Evolutionary conservation across 441 rosid species (phyloP), one percentile per base, ranked within the genome.

Genomic region (Populus hybrid): DNA sequence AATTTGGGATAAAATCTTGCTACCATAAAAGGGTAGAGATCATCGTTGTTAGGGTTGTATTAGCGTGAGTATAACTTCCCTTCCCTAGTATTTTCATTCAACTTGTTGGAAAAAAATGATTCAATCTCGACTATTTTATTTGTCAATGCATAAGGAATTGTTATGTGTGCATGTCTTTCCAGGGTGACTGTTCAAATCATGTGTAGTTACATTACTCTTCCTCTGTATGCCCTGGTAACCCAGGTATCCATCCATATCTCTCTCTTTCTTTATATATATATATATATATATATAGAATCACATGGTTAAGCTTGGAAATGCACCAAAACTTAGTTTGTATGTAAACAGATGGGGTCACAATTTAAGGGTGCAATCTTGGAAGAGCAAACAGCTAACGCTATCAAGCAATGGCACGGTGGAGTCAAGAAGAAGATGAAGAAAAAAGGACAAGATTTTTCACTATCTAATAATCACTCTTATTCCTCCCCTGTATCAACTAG

Each of bases 161-260:
- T 38, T 70, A 21, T 38, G 53, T 14, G 56, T 45, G 21, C 7
- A 29, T 11, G 73, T 26, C 21, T 64, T 21, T 81, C 4, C 74
- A 90, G 94, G 80, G 86, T 88, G 83, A 87, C 82, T 12, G 89
- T 89, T 75, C 95, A 89, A 73, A 77, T 91, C 42, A 64, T 89
- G 74, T 86, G 95, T 86, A 88, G 93, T 77, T 92, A 92, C 85
- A 85, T 91, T 64, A 92, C 97, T 42, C 90, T 92, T 45, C 95
- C 97, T 56, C 90, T 90, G 12, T 92, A 92, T 78, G 94, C 93
- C 21, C 83, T 91, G 26, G 93, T 92, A 68, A 91, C 91, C 36
- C 93, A 89, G 91, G 92, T 83, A 75, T 16, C 7, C 8, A 69
- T 59, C 20, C 28, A 56, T 6, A n/a, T 3, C 69, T 24, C 45